Evolutionary conservation across 139 green algal genomes (phyloP), one percentile per base, ranked within the genome.

Genomic region (Chlorella sp.): DNA sequence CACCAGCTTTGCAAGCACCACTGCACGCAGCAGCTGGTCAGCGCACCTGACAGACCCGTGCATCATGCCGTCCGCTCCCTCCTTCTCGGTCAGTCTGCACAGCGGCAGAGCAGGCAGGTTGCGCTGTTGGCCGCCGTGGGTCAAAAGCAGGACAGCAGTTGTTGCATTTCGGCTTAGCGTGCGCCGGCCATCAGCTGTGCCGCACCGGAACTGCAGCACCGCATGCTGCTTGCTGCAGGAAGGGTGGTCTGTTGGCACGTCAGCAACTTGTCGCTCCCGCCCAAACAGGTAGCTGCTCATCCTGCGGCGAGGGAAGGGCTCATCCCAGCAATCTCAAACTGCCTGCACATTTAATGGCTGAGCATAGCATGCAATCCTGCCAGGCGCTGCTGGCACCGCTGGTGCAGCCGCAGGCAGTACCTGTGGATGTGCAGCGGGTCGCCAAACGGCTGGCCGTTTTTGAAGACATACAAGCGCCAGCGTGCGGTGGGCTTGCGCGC

Each of bases 191-290:
- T 3, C 67, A 32, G 9, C 21, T 11, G 32, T 2, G 30, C 47
- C 28, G 34, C 78, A 83, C 67, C 96, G 89, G 90, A 93, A 99
- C 84, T 97, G 93, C 72, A 99, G 80, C 78, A 99, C 96, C 0
- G 95, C 96, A 69, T 99, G 97, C 89, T 99, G 97, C 91, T 98
- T 98, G 92, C 89, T 96, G 93, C 97, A 98, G 23, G 93, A 98
- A 17, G 97, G 96, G 88, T 99, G 97, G 83, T 98, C 97, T 0
- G 93, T 98, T 38, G 96, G 94, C 20, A 99, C 87, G 84, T 99
- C 97, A 2, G 86, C 96, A 9, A 99, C 90, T 25, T 86, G 81
- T 25, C 94, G 76, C 65, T 99, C 97, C 21, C 96, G 91, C 5
- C 97, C 97, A 93, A 99, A 98, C 57, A 99, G 83, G 86, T 97